Conservation (phyloP, 371 early-diverging fungal species). For the Mucor mucedo region DNA sequence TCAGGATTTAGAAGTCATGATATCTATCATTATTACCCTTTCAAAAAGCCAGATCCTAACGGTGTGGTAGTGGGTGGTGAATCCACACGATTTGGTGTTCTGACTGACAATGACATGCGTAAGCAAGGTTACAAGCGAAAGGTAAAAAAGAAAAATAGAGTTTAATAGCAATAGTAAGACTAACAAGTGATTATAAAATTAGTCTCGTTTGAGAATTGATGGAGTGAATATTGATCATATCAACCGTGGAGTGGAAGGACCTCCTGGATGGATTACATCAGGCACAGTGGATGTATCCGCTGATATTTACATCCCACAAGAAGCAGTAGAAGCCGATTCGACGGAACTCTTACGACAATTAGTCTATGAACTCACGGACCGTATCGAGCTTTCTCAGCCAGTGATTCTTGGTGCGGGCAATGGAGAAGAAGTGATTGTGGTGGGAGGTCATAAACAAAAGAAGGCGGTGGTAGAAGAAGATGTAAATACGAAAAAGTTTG, state of each 20-base stretch:
- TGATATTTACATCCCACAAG: conserved; percentile 72
- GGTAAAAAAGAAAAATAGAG: no score
- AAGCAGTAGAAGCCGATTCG: conserved; percentile 61
- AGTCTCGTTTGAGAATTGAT: conserved; percentile 87
- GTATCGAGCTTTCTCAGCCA: conserved; percentile 70
- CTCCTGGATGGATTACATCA: conserved; percentile 93
- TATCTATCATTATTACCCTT: conserved; percentile 38
- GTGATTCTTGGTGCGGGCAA: conserved; percentile 61
- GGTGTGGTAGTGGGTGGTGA: conserved; percentile 56
- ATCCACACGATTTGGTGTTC: conserved; percentile 46
- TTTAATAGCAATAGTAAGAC: no score
- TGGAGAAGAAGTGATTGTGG: conserved; percentile 44
- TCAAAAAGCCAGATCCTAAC: conserved; percentile 51
- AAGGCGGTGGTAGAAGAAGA: conserved; percentile 11
- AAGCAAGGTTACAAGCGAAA: conserved; percentile 56
- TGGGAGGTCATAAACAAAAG: conserved; percentile 39
- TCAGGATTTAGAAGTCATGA: conserved; percentile 1
- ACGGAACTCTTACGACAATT: conserved; percentile 55
- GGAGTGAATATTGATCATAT: conserved; percentile 92
- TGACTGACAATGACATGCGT: conserved; percentile 51
- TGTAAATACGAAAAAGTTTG: conserved; percentile 33
- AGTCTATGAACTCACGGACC: conserved; percentile 79
- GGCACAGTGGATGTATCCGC: conserved; percentile 87
- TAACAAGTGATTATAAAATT: no score
- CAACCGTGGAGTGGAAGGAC: conserved; percentile 85